Conservation (phyloP, 2,329 filamentous ascomycete genomes). For the Hirsutella rhossiliensis region DNA sequence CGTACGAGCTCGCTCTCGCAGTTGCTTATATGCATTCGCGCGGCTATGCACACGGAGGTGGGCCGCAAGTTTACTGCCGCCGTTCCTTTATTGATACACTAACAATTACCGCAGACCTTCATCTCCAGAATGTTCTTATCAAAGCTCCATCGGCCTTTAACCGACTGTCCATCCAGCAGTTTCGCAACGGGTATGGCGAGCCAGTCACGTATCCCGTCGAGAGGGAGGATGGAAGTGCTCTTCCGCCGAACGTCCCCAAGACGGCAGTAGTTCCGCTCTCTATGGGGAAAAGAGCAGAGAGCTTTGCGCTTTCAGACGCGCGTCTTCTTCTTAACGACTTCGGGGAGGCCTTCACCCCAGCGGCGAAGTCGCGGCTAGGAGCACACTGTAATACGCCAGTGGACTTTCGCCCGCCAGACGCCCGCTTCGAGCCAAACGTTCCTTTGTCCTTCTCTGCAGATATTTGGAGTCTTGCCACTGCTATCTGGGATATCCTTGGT, state of each 20-base stretch:
- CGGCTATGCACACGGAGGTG: conserved; percentile 20
- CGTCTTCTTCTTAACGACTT: conserved; percentile 17
- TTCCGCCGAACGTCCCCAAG: neutral
- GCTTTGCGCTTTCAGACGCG: neutral
- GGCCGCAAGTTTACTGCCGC: neutral
- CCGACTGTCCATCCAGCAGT: neutral
- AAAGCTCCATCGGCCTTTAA: conserved; percentile 7
- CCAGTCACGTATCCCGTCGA: neutral
- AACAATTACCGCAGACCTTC: neutral
- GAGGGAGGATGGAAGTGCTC: neutral
- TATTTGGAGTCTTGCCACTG: conserved; percentile 25
- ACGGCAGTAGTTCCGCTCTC: conserved; percentile 15
- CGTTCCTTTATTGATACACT: conserved; percentile 5
- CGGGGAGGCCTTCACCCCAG: conserved; percentile 18
- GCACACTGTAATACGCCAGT: conserved; percentile 16
- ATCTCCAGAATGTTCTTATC: conserved; percentile 17
- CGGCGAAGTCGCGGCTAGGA: conserved; percentile 7
- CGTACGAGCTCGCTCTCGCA: conserved; percentile 15
- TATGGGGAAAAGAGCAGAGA: conserved; percentile 4
- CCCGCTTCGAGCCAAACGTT: conserved; percentile 17
- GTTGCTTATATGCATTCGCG: conserved; percentile 16
- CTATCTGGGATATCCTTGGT: conserved; percentile 22
- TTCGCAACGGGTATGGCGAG: neutral
- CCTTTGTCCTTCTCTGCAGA: conserved; percentile 22
- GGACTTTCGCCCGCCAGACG: conserved; percentile 18